Evolutionary conservation across 192 early-diverging fungal species (phyloP).

Genomic region (Phycomyces blakesleeanus): DNA sequence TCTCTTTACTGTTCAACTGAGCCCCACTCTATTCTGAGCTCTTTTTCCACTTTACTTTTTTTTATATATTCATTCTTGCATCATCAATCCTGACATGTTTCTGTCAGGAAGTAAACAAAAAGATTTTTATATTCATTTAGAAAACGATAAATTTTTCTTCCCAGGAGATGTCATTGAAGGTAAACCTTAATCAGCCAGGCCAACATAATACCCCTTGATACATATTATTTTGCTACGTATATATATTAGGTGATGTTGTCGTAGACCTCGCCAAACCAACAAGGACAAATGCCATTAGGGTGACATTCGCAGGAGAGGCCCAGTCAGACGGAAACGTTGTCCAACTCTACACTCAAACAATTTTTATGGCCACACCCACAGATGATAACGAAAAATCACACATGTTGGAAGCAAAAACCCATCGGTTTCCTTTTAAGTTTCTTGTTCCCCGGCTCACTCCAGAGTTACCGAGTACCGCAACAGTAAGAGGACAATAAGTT

Average conservation of each 20-base stretch:
- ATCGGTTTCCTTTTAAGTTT: slow-evolving; percentile 20
- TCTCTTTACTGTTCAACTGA: neutral
- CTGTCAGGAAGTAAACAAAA: neutral
- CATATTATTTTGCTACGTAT: neutral
- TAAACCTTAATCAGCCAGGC: neutral
- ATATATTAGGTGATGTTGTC: slow-evolving; percentile 12
- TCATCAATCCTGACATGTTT: neutral
- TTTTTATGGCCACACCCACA: slow-evolving; percentile 4
- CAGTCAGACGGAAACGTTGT: neutral
- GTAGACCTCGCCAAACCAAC: slow-evolving; percentile 14
- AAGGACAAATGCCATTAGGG: slow-evolving; percentile 6
- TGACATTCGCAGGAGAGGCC: slow-evolving; percentile 10
- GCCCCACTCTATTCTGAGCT: neutral
- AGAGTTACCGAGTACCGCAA: slow-evolving; percentile 4
- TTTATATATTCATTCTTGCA: slow-evolving; percentile 2
- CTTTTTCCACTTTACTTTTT: slow-evolving; percentile 6
- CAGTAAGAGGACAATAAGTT: neutral
- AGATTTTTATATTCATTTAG: slow-evolving; percentile 16
- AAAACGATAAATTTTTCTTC: neutral
- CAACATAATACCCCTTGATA: neutral
- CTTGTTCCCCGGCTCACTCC: neutral
- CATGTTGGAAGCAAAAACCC: slow-evolving; percentile 2
- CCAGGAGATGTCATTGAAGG: slow-evolving; percentile 16
- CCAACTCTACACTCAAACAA: neutral
- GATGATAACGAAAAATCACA: slow-evolving; percentile 6